Base-by-base conservation (phyloP, 352 stramenopile species). In the Globisporangium viniferum region DNA sequence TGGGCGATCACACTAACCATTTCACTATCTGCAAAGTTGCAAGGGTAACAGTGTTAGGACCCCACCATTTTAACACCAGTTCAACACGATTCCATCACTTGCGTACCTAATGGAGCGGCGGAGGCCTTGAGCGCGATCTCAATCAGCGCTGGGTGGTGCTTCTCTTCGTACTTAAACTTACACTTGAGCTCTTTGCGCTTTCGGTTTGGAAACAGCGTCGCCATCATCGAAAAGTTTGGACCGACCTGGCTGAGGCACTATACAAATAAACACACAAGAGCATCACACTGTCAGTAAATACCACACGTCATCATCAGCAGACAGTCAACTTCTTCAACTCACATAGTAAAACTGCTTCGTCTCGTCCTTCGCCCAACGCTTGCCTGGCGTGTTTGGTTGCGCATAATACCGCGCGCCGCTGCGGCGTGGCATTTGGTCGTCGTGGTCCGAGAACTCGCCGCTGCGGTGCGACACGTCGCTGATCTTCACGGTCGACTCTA, bases 331-430 rank as follows among this genome's bases (percentile, higher is more conserved):
- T 20, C 54, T 27, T 3, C 55, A 31, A 83, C 79, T 51, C 68
- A 88, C 80, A 67, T 95, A 95, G 68, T 93, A 95, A 63, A 95
- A 95, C 62, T 95, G 86, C 72, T 93, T 94, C 1, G 88, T 95
- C 59, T 95, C 88, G 8, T 92, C 81, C 70, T 93, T 91, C 24
- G 73, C 72, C 88, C 88, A 95, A 29, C 88, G 82, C 54, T 77
- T 80, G 27, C 83, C 82, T 0, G 80, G 82, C 6, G 73, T 73
- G n/a, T 79, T 77, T 24, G 72, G 70, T 22, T 84, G 74, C 3
- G 73, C 76, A 22, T 79, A 76, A 53, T 86, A 82, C 1, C 80
- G 76, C 27, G 73, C 67, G 27, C 76, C 73, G 6, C 76, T 72
- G 62, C 78, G 76, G 31, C 76, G 72, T 1, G 71, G 75, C 12